Evolutionary conservation across 75 land plant genomes (phyloP).

Genomic region (Azolla pinnata): DNA sequence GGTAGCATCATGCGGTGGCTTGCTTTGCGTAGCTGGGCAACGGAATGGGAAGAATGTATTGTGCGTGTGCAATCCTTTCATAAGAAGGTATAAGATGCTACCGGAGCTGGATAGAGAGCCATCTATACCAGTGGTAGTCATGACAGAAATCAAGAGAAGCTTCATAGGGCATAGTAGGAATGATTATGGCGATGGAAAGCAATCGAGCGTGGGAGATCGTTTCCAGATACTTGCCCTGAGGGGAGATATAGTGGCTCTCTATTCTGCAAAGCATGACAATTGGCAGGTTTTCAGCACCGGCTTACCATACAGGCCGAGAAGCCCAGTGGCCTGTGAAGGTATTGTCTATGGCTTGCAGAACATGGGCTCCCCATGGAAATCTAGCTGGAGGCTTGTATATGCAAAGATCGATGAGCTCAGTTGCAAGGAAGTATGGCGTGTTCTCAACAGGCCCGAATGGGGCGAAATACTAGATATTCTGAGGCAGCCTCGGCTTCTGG

Average conservation of each 20-base stretch:
- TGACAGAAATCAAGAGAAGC: neutral
- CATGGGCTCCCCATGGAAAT: slow-evolving; percentile 55
- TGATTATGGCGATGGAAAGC: neutral
- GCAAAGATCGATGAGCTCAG: slow-evolving; percentile 6
- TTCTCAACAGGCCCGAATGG: slow-evolving; percentile 41
- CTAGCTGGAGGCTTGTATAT: slow-evolving; percentile 47
- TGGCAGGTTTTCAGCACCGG: slow-evolving; percentile 19
- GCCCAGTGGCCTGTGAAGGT: slow-evolving; percentile 32
- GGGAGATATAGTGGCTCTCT: slow-evolving; percentile 12
- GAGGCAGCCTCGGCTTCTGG: slow-evolving; percentile 42
- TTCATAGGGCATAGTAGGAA: too few relatives aligned
- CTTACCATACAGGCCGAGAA: slow-evolving; percentile 43
- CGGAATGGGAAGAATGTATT: slow-evolving; percentile 17
- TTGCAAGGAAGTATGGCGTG: slow-evolving; percentile 22
- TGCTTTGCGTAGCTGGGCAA: slow-evolving; percentile 41
- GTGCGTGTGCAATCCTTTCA: slow-evolving; percentile 41
- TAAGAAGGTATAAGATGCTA: slow-evolving; percentile 15
- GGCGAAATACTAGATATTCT: slow-evolving; percentile 52
- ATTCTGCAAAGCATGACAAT: slow-evolving; percentile 3
- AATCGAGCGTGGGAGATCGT: neutral
- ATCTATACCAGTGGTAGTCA: slow-evolving; percentile 1
- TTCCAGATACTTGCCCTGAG: slow-evolving; percentile 6
- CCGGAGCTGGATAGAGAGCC: slow-evolving; percentile 15
- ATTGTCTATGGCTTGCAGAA: slow-evolving; percentile 40
- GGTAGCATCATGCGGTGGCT: slow-evolving; percentile 20